Evolutionary conservation across 1,284 basidiomycete species (phyloP).

Genomic region (Pseudozyma sp.): DNA sequence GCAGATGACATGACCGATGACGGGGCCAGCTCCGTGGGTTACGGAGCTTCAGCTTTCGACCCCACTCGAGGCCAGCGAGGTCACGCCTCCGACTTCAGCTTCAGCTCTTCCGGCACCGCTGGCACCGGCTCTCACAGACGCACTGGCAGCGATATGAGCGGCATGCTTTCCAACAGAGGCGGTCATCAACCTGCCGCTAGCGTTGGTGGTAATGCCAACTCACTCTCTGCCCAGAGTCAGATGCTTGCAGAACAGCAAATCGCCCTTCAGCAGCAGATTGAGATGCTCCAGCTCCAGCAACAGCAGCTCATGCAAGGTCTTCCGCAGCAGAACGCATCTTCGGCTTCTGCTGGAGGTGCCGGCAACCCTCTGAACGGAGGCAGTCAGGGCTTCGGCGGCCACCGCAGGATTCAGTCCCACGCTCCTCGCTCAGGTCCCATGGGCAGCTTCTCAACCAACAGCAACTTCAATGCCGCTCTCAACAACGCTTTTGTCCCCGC

Average conservation of each 20-base stretch:
- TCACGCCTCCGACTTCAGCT: slow-evolving; percentile 36
- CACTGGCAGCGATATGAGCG: slow-evolving; percentile 59
- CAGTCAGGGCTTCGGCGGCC: slow-evolving; percentile 67
- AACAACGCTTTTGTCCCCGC: slow-evolving; percentile 28
- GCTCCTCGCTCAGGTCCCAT: slow-evolving; percentile 76
- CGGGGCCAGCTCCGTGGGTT: slow-evolving; percentile 56
- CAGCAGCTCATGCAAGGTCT: slow-evolving; percentile 67
- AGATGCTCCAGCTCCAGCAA: slow-evolving; percentile 70
- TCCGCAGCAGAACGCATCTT: slow-evolving; percentile 7
- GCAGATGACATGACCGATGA: slow-evolving; percentile 57
- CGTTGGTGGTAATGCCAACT: slow-evolving; percentile 80
- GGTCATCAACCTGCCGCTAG: slow-evolving; percentile 71
- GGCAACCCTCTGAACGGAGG: slow-evolving; percentile 29
- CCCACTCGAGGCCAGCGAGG: slow-evolving; percentile 51
- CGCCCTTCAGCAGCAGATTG: slow-evolving; percentile 71
- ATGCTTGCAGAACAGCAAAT: slow-evolving; percentile 70
- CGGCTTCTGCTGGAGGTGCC: slow-evolving; percentile 38
- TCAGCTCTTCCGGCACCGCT: slow-evolving; percentile 30
- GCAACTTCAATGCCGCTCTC: slow-evolving; percentile 24
- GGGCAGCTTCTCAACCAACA: slow-evolving; percentile 70
- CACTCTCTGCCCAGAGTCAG: slow-evolving; percentile 74
- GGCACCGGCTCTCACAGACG: slow-evolving; percentile 50
- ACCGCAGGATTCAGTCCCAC: slow-evolving; percentile 87
- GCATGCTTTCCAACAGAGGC: slow-evolving; percentile 27
- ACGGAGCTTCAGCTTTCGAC: slow-evolving; percentile 57